These are phyloP conservation scores for Termitomyces heimii DNA, from an alignment of 768 basidiomycete species.

Conservation along the genomic window DNA sequence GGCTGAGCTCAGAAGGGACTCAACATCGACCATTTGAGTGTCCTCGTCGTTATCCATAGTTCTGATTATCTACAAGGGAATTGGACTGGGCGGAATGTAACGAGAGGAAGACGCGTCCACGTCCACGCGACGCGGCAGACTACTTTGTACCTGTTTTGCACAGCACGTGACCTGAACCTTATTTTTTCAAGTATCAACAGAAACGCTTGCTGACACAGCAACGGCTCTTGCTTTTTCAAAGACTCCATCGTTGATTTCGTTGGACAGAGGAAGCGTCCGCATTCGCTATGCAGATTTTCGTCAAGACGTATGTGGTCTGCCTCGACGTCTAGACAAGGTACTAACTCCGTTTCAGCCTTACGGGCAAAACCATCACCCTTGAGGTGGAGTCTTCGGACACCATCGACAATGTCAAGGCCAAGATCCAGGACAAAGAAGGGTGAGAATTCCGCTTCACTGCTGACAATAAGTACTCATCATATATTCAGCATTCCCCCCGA, in stretches of 20 bases:
- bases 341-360: constrained; percentile 54
- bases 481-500: constrained; percentile 74
- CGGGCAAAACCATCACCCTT: constrained; percentile 98
- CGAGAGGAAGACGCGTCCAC: constrained; percentile 4
- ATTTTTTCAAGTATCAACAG: constrained; percentile 14
- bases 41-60: constrained; percentile 59
- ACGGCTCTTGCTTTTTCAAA: constrained; percentile 76
- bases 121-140: constrained; percentile 7
- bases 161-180: constrained; percentile 10
- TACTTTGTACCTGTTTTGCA: constrained; percentile 4
- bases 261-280: constrained; percentile 84
- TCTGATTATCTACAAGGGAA: neutral
- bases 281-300: constrained; percentile 95
- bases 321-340: neutral
- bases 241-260: constrained; percentile 88
- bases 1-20: constrained; percentile 25
- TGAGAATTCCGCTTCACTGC: constrained; percentile 24
- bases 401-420: constrained; percentile 97
- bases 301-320: constrained; percentile 71
- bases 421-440: constrained; percentile 98
- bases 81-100: neutral
- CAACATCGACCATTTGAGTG: constrained; percentile 42
- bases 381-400: constrained; percentile 97
- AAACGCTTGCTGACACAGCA: constrained; percentile 10
- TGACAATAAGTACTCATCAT: neutral